These are phyloP conservation scores for Cystoderma amianthinum DNA, from an alignment of 768 basidiomycete genomes.

Conservation along the genomic window DNA sequence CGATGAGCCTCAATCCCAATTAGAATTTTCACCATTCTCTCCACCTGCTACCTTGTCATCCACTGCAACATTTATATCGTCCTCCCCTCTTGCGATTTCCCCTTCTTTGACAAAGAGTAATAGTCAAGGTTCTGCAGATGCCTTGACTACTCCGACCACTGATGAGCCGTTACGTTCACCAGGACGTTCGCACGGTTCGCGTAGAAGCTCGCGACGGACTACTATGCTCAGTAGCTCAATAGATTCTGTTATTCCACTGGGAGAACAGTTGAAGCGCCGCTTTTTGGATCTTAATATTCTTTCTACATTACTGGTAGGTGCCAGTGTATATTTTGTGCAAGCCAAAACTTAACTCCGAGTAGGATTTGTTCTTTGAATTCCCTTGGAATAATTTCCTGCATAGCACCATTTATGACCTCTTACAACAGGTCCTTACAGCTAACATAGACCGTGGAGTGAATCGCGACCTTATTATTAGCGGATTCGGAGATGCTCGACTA, in stretches of 20 bases:
- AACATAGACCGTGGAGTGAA: slow-evolving; percentile 78
- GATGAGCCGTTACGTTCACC: slow-evolving; percentile 8
- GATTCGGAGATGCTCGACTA: slow-evolving; percentile 82
- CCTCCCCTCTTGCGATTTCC: slow-evolving; percentile 20
- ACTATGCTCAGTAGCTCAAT: slow-evolving; percentile 21
- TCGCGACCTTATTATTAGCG: slow-evolving; percentile 71
- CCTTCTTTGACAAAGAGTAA: slow-evolving; percentile 14
- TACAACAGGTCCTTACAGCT: slow-evolving; percentile 93
- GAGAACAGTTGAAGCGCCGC: slow-evolving; percentile 73
- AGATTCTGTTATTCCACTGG: slow-evolving; percentile 45
- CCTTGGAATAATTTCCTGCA: slow-evolving; percentile 99
- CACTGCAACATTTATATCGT: slow-evolving; percentile 21
- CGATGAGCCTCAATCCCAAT: slow-evolving; percentile 42
- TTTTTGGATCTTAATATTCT: slow-evolving; percentile 74
- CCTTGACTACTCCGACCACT: slow-evolving; percentile 7
- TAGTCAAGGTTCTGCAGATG: slow-evolving; percentile 6
- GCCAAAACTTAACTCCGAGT: not conserved
- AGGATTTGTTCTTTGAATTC: slow-evolving; percentile 95
- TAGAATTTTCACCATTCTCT: slow-evolving; percentile 17
- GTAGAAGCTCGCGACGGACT: slow-evolving; percentile 47
- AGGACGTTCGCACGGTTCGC: slow-evolving; percentile 33
- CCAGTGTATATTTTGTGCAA: slow-evolving; percentile 9
- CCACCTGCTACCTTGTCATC: not conserved
- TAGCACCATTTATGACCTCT: slow-evolving; percentile 90
- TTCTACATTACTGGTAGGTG: slow-evolving; percentile 61